Evolutionary conservation across 78 protist species (phyloP), one percentile per base, ranked within the genome.

Genomic region (Bodo saltans): DNA sequence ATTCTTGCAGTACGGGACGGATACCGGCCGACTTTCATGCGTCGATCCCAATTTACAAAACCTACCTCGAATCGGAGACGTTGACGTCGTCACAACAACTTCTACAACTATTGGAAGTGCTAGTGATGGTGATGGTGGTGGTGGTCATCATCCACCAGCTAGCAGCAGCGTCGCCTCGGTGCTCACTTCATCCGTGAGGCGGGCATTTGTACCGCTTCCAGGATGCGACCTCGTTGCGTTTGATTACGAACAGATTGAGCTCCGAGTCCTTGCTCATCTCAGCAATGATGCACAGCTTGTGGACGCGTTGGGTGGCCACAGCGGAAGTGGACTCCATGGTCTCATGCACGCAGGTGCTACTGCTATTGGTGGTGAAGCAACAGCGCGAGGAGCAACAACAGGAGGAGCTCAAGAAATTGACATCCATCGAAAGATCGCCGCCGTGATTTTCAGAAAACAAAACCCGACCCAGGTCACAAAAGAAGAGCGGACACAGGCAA

Each of bases 181-280:
- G n/a, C n/a, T n/a, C n/a, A n/a, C n/a, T n/a, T n/a, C n/a, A n/a
- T n/a, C 21, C 11, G 38, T 79, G 28, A 8, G 72, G 21, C 0
- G 30, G 25, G 41, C 74, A 37, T 52, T 79, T 25, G 17, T 4
- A 32, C 39, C 84, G 41, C 72, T 1, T 8, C 68, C 70, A 1
- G 74, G 74, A 28, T 74, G 3, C 52, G 52, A 34, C 37, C 74
- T 79, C 29, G 35, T 53, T 11, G 70, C 84, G 28, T 11, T 79
- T 27, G 84, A 79, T 32, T 79, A 79, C 52, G 4, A 17, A 29
- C 84, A 79, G 52, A 68, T 79, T 29, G 84, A 79, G 35, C 32
- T 79, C 74, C 68, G 84, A 29, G 3, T 79, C 41, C 38, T 79
- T 40, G 84, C 84, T 25, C 84, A 79, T 37, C 11, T 79, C 3